These are phyloP conservation scores for Triadica sebifera DNA, from an alignment of 345 rosid genomes.

Conservation along the genomic window DNA sequence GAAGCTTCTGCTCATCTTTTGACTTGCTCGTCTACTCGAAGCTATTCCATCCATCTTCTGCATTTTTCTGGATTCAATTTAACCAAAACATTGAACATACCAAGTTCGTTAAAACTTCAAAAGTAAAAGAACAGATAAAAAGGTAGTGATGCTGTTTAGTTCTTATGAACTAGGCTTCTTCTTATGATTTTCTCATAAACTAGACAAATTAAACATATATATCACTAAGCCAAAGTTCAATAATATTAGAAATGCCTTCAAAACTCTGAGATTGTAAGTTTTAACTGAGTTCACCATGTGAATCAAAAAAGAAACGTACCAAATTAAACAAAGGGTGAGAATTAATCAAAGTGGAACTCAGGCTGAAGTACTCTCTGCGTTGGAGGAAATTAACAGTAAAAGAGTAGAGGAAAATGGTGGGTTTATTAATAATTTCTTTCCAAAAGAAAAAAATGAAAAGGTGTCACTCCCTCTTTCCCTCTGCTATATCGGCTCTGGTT, in stretches of 20 bases:
- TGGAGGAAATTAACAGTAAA: too few relatives aligned
- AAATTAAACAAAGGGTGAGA: neutral
- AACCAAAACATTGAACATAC: neutral
- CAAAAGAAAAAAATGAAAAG: too few relatives aligned
- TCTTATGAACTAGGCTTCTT: neutral
- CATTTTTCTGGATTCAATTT: neutral
- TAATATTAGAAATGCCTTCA: too few relatives aligned
- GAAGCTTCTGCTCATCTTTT: slow-evolving; percentile 50
- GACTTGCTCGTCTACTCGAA: slow-evolving; percentile 27
- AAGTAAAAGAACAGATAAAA: too few relatives aligned
- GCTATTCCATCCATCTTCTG: slow-evolving; percentile 37
- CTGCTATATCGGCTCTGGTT: neutral
- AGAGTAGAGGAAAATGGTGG: neutral
- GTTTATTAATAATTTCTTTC: neutral
- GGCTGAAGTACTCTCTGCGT: too few relatives aligned
- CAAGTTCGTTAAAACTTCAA: neutral
- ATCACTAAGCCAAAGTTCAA: neutral
- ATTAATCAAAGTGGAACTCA: neutral
- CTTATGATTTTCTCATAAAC: too few relatives aligned
- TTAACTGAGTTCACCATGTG: too few relatives aligned
- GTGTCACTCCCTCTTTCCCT: neutral
- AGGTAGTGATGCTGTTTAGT: too few relatives aligned
- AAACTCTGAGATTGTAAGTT: too few relatives aligned
- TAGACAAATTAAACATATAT: neutral
- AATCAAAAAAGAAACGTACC: too few relatives aligned